Conservation (phyloP, 768 basidiomycete genomes). For the Rhizopogon vesiculosus region DNA sequence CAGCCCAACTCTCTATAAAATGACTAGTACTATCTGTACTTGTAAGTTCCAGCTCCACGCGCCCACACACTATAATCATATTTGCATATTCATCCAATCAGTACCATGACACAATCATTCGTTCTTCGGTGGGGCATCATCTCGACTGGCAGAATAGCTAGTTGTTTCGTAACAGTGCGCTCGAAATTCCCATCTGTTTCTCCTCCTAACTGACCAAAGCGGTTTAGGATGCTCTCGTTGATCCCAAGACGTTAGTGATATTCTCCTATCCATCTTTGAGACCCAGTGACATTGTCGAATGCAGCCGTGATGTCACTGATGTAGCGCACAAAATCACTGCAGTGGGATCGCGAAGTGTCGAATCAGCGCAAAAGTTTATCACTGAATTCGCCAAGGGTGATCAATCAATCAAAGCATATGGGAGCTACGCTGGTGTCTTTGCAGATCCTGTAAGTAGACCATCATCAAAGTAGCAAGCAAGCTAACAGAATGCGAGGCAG, state of each 20-base stretch:
- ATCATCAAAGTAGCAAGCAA: slow-evolving; percentile 3
- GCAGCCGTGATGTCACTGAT: slow-evolving; percentile 62
- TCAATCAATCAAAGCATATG: slow-evolving; percentile 58
- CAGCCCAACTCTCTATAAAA: too few relatives aligned
- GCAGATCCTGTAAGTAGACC: slow-evolving; percentile 51
- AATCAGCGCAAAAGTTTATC: slow-evolving; percentile 71
- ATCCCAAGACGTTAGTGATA: slow-evolving; percentile 64
- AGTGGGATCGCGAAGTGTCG: slow-evolving; percentile 70
- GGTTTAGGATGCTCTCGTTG: slow-evolving; percentile 64
- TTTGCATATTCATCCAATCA: slow-evolving; percentile 8
- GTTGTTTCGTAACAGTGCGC: slow-evolving; percentile 59
- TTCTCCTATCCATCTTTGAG: background rate
- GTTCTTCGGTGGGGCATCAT: slow-evolving; percentile 82
- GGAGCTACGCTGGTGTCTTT: slow-evolving; percentile 71
- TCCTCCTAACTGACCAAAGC: slow-evolving; percentile 3
- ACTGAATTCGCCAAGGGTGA: slow-evolving; percentile 44
- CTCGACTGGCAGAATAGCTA: slow-evolving; percentile 73
- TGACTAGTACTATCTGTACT: too few relatives aligned
- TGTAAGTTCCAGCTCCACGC: background rate
- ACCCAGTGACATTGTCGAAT: background rate
- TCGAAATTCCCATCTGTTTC: background rate
- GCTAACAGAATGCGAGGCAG: slow-evolving; percentile 24
- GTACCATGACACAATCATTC: slow-evolving; percentile 26
- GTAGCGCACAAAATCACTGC: slow-evolving; percentile 65
- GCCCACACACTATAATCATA: background rate